A percentile compares a stretch with the other conserved stretches of the same genome.
These are phyloP conservation scores for Debaryomyces prosopidis DNA, from an alignment of 805 yeast species.

Conservation along the genomic window DNA sequence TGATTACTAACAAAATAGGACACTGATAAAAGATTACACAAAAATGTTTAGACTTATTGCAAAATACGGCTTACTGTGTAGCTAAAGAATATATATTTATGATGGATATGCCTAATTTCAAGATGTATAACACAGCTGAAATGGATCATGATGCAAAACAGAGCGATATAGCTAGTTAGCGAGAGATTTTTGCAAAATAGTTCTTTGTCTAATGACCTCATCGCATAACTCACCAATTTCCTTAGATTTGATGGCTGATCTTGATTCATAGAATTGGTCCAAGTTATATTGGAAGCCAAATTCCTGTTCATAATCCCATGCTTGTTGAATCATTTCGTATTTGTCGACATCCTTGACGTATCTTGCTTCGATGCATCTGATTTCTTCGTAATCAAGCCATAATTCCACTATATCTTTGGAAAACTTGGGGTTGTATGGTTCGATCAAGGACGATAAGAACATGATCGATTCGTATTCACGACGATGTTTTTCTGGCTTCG, in stretches of 20 bases:
- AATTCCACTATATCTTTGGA: constrained; percentile 65
- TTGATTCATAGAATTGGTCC: constrained; percentile 67
- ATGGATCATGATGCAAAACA: no score
- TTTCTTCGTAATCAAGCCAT: constrained; percentile 90
- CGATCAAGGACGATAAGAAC: constrained; percentile 60
- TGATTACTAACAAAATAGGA: no score
- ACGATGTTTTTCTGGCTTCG: constrained; percentile 79
- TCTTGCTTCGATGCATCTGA: constrained; percentile 76
- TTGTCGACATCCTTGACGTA: constrained; percentile 95
- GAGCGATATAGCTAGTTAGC: not conserved
- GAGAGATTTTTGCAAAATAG: constrained; percentile 6
- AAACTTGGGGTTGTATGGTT: constrained; percentile 62
- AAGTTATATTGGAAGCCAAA: constrained; percentile 58
- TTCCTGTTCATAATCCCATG: constrained; percentile 78
- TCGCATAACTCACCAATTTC: constrained; percentile 73
- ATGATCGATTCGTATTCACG: constrained; percentile 75
- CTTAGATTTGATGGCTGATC: constrained; percentile 61
- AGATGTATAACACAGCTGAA: no score
- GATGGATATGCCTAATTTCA: no score
- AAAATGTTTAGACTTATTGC: no score
- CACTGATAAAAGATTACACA: no score
- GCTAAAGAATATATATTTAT: no score
- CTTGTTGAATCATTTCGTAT: constrained; percentile 79
- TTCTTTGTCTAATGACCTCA: constrained; percentile 32
- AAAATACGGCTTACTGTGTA: no score